Evolutionary conservation across 495 filamentous ascomycete genomes (phyloP), one percentile per base, ranked within the genome.

Genomic region (Trichoderma reesei): DNA sequence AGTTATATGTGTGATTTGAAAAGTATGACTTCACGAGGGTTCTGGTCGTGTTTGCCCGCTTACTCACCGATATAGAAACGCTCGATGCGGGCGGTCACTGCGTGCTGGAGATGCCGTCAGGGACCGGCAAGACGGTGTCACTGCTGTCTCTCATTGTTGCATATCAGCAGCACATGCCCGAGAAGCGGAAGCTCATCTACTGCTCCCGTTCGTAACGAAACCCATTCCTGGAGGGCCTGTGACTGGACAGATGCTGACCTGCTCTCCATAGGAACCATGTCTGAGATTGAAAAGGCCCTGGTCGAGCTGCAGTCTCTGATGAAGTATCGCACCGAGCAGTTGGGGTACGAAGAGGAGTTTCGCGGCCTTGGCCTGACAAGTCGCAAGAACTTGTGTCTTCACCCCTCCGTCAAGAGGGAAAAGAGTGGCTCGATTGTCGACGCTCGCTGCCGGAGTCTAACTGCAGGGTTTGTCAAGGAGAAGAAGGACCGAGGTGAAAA

Each of bases 91-190:
- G 88, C 64, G 95, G 95, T 65, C 91, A 98, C 78, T 95, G 92
- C 76, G 92, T 99, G n/a, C 79, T 99, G 71, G 94, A 99, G 77
- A 99, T 99, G 94, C 94, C 94, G 79, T 99, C 94, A 63, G 94
- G 94, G n/a, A 99, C 94, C 36, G 94, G 94, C 60, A 99, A 99
- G 79, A 99, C 94, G 0, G 89, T 99, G 26, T 96, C 94, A 2
- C 81, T 99, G 0, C 81, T 99, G 33, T 96, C 94, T 0, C 81
- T 99, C 67, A 99, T 99, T 67, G 86, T 99, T 59, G 92, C 94
- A 60, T 98, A 98, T 70, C 95, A 98, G 73, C 87, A 91, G 72
- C 87, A 91, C 71, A 92, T 91, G 65, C 88, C 91, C 5, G 90
- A 94, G 72, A 89, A 93, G 66, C 80, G 94, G 44, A 98, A 98